A percentile compares a stretch with the other conserved stretches of the same genome.
These are phyloP conservation scores for Erythrophleum ivorense DNA, from an alignment of 331 rosid genomes.

Conservation along the genomic window DNA sequence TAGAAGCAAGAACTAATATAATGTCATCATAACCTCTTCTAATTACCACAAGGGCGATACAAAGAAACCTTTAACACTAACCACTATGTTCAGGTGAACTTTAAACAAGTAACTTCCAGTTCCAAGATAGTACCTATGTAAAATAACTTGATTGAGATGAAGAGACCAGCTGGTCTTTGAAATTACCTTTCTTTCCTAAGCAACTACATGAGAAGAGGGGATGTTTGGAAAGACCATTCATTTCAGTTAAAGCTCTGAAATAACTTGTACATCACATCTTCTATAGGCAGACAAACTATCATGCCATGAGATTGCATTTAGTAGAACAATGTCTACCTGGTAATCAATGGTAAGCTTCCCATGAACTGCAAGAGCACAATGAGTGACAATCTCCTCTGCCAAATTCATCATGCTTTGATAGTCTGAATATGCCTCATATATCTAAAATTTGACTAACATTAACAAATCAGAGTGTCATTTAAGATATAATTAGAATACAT, in stretches of 20 bases:
- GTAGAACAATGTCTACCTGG: conserved; percentile 63
- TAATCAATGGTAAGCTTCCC: conserved; percentile 88
- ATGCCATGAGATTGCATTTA: conserved; percentile 7
- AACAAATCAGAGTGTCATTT: conserved; percentile 48
- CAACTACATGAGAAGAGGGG: background rate
- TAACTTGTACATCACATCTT: background rate
- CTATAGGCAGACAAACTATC: background rate
- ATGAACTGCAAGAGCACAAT: conserved; percentile 83
- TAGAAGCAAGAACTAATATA: conserved; percentile 5
- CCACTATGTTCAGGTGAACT: background rate
- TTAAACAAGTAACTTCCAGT: background rate
- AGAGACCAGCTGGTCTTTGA: background rate
- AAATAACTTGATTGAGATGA: background rate
- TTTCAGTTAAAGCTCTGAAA: background rate
- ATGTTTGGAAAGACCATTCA: background rate
- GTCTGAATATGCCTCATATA: conserved; percentile 97
- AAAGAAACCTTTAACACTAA: background rate
- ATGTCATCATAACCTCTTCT: background rate
- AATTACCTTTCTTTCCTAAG: background rate
- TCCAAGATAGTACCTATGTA: background rate
- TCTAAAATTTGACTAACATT: conserved; percentile 67
- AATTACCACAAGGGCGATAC: background rate
- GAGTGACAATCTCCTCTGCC: conserved; percentile 91
- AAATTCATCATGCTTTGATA: conserved; percentile 97
- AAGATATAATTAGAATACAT: conserved; percentile 17